Base-by-base conservation (phyloP, 192 early-diverging fungal species). In the Jimgerdemannia flammicorona region DNA sequence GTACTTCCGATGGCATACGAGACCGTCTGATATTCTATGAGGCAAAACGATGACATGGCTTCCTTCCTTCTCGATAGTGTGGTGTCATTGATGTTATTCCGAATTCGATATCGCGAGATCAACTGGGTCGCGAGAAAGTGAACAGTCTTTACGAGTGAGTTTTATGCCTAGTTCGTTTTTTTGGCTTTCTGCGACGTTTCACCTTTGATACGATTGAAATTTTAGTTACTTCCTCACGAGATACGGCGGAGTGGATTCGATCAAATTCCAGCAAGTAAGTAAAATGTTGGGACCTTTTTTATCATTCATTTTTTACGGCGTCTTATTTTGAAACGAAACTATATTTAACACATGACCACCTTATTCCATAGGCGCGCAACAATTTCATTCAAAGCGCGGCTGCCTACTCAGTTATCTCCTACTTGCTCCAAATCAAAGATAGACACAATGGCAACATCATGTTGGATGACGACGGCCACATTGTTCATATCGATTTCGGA, bases 371-470 rank as follows among this genome's bases (percentile, higher is more conserved):
- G 81, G 97, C 97, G 3, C 93, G 95, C 63, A 92, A 87, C 77
- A 95, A 95, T 81, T 99, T 99, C 90, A 93, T 99, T 44, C 93
- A 95, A 79, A 94, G 92, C 73, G 88, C 95, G 20, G 98, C 98
- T 3, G 94, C 97, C 3, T 99, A 99, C 83, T 97, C 95, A 40
- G 88, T 99, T 39, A 90, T 99, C 14, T 89, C 96, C 69, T 99
- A 95, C 82, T 66, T 99, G 72, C 86, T 99, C 40, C 97, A 99
- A 80, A 95, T 99, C 85, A 99, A 99, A 82, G 98, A 99, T 86
- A 88, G 98, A 39, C 97, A 99, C 81, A 99, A 99, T 83, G 97
- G 97, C 68, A 99, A 99, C 84, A 98, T 99, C 76, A 99, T 99
- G 98, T 89, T 99, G 72, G 98, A 99, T 74, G 90, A 95, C 72